These are phyloP conservation scores for Platanus orientalis DNA, from an alignment of 164 flowering plant species.

Conservation along the genomic window DNA sequence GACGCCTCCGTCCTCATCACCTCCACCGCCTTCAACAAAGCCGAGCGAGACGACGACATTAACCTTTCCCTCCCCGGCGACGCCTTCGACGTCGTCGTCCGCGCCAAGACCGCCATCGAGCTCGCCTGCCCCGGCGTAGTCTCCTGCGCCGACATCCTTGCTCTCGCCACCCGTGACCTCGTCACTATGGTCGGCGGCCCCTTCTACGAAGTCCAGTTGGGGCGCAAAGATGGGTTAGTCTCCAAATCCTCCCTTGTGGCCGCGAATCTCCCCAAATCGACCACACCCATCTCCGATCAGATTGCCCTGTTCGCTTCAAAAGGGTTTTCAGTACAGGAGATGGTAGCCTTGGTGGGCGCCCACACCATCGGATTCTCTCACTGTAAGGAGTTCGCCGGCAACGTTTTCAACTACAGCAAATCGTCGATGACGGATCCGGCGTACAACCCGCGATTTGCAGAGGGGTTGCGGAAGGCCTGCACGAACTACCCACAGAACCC, in stretches of 20 bases:
- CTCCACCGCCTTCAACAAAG: slow-evolving; percentile 45
- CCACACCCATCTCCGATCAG: slow-evolving; percentile 32
- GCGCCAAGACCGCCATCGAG: slow-evolving; percentile 59
- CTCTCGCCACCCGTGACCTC: slow-evolving; percentile 59
- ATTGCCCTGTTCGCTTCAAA: slow-evolving; percentile 34
- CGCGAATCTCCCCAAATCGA: slow-evolving; percentile 28
- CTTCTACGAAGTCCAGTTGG: slow-evolving; percentile 40
- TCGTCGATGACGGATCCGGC: slow-evolving; percentile 32
- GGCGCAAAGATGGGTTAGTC: slow-evolving; percentile 50
- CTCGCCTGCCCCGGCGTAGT: slow-evolving; percentile 65
- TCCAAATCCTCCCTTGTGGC: slow-evolving; percentile 37
- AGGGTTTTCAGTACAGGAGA: slow-evolving; percentile 52
- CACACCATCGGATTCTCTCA: slow-evolving; percentile 81
- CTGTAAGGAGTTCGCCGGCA: slow-evolving; percentile 54
- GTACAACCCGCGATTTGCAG: slow-evolving; percentile 41
- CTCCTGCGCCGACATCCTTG: slow-evolving; percentile 69
- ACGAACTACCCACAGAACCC: slow-evolving; percentile 37
- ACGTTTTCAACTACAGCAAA: slow-evolving; percentile 40
- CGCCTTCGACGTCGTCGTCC: slow-evolving; percentile 54
- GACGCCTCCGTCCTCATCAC: slow-evolving; percentile 58
- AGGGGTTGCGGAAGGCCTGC: slow-evolving; percentile 36
- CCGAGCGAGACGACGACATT: slow-evolving; percentile 68
- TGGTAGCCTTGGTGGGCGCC: slow-evolving; percentile 61
- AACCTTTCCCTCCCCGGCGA: slow-evolving; percentile 78
- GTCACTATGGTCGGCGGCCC: slow-evolving; percentile 70